phyloP scores from a whole-genome alignment of 2,329 filamentous ascomycete species.

The Phialemoniopsis sp. region DNA sequence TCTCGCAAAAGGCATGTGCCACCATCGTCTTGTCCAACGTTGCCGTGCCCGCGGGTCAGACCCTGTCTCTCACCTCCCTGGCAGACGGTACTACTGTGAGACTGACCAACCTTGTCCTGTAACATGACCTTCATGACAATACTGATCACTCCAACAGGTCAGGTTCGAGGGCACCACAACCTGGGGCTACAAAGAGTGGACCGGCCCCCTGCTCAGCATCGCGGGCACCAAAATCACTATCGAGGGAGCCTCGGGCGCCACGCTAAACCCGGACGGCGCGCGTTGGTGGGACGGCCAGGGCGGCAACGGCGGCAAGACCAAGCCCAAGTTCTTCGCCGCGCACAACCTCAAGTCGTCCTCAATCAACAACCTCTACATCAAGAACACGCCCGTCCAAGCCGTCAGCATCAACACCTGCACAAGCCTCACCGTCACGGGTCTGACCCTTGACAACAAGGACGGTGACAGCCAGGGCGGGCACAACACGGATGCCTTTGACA shows the following conservation, averaged over 20 bases:
- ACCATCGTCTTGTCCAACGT: slow-evolving; percentile 49
- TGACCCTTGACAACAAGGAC: slow-evolving; percentile 32
- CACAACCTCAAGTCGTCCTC: slow-evolving; percentile 45
- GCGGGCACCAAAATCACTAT: slow-evolving; percentile 53
- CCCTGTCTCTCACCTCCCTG: slow-evolving; percentile 53
- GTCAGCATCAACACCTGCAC: slow-evolving; percentile 32
- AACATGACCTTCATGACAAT: too few relatives aligned
- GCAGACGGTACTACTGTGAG: slow-evolving; percentile 40
- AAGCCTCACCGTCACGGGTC: slow-evolving; percentile 24
- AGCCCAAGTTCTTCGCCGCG: slow-evolving; percentile 60
- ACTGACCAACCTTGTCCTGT: too few relatives aligned
- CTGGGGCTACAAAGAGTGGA: slow-evolving; percentile 64
- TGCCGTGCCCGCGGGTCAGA: slow-evolving; percentile 51
- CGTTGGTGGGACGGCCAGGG: slow-evolving; percentile 61
- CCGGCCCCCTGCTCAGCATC: slow-evolving; percentile 58
- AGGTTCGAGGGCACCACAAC: slow-evolving; percentile 64
- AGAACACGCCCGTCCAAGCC: slow-evolving; percentile 36
- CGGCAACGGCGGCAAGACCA: slow-evolving; percentile 54
- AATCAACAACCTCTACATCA: slow-evolving; percentile 36
- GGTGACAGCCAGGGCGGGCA: slow-evolving; percentile 27
- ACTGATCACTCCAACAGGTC: slow-evolving; percentile 27
- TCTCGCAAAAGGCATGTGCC: slow-evolving; percentile 43
- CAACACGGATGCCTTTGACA: slow-evolving; percentile 59
- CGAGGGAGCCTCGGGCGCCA: slow-evolving; percentile 42
- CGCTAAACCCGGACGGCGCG: slow-evolving; percentile 52